A percentile compares a stretch with the other conserved stretches of the same genome.
Evolutionary conservation across 495 filamentous ascomycete species (phyloP).

Genomic region (Penicillium daleae): DNA sequence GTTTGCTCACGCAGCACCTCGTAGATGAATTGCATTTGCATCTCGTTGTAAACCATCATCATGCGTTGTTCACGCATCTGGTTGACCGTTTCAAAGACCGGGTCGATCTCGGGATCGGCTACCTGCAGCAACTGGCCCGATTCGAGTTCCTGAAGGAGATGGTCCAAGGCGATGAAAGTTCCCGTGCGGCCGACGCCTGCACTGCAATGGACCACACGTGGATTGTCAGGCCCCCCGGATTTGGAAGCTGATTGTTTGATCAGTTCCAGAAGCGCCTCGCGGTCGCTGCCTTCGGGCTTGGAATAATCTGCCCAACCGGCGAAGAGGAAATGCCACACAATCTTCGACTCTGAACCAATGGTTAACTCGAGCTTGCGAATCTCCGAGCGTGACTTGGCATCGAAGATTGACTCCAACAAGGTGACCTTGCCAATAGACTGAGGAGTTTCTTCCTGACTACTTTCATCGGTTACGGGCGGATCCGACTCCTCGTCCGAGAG

Average conservation of each 20-base stretch:
- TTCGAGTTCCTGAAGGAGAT: constrained; percentile 80
- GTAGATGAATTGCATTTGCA: constrained; percentile 89
- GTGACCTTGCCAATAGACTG: constrained; percentile 46
- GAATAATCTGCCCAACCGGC: constrained; percentile 93
- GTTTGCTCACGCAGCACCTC: constrained; percentile 78
- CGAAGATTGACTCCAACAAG: constrained; percentile 50
- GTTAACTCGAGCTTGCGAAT: constrained; percentile 59
- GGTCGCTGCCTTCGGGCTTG: constrained; percentile 79
- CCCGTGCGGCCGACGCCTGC: constrained; percentile 93
- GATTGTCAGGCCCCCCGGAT: constrained; percentile 64
- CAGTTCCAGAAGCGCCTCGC: constrained; percentile 75
- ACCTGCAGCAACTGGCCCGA: constrained; percentile 65
- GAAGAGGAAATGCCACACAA: constrained; percentile 89
- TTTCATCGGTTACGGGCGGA: constrained; percentile 32
- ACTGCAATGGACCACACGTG: constrained; percentile 89
- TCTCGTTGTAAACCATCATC: constrained; percentile 93
- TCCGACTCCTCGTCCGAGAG: constrained; percentile 56
- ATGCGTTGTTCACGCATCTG: constrained; percentile 83
- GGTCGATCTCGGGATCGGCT: constrained; percentile 53
- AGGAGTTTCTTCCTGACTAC: constrained; percentile 22
- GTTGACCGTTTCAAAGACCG: constrained; percentile 76
- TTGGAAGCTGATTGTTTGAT: constrained; percentile 76
- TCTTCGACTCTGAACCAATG: constrained; percentile 64
- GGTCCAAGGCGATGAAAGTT: constrained; percentile 94
- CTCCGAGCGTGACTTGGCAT: constrained; percentile 55